Conservation (phyloP, 192 early-diverging fungal species). For the Entomortierella parvispora region DNA sequence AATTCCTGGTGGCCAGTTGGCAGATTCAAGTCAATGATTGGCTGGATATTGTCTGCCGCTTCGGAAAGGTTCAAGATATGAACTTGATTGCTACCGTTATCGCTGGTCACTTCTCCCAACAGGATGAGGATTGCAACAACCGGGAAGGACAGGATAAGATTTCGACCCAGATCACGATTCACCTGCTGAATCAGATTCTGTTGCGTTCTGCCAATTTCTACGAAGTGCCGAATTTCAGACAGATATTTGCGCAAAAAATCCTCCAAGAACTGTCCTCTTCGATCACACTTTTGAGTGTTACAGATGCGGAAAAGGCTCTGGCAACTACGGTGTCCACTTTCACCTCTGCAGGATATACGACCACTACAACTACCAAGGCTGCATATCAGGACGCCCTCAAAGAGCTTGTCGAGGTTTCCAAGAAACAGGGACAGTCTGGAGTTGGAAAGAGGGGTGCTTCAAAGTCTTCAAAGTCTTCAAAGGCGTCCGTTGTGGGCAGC, state of each 20-base stretch:
- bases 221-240: constrained; percentile 55
- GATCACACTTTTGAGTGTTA: constrained; percentile 14
- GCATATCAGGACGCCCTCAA: constrained; percentile 30
- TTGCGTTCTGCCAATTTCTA: constrained; percentile 61
- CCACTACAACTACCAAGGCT: background rate
- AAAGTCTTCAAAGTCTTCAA: background rate
- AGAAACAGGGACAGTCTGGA: background rate
- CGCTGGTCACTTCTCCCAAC: constrained; percentile 19
- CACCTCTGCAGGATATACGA: constrained; percentile 1
- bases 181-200: constrained; percentile 46
- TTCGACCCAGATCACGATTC: constrained; percentile 18
- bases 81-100: constrained; percentile 43
- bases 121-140: background rate
- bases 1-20: constrained; percentile 56
- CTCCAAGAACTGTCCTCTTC: constrained; percentile 20
- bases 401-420: constrained; percentile 3
- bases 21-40: constrained; percentile 63
- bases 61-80: constrained; percentile 37
- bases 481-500: background rate
- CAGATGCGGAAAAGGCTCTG: constrained; percentile 17
- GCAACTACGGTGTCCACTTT: constrained; percentile 20
- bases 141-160: no score
- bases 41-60: constrained; percentile 55
- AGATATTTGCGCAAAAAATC: constrained; percentile 39
- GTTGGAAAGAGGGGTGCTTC: background rate